These are phyloP conservation scores for Baeospora myosura DNA, from an alignment of 1,284 basidiomycete genomes.

Conservation along the genomic window DNA sequence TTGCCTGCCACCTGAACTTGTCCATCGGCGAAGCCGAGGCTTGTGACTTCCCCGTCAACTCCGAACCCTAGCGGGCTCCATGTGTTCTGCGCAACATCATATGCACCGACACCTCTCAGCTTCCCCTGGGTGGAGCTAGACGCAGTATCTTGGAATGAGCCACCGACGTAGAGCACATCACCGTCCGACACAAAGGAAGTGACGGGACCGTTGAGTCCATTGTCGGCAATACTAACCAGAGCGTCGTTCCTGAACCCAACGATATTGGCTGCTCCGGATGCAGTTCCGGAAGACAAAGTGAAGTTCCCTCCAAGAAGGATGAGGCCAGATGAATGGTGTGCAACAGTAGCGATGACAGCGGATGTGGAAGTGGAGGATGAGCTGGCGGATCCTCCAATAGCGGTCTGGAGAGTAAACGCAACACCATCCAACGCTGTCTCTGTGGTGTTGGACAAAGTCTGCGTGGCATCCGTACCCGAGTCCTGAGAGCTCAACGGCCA, in stretches of 20 bases:
- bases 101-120: constrained; percentile 66
- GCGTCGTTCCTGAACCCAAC: constrained; percentile 60
- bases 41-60: constrained; percentile 68
- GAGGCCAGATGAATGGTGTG: constrained; percentile 53
- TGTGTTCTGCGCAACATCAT: constrained; percentile 58
- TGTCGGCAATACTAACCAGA: constrained; percentile 45
- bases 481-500: constrained; percentile 51
- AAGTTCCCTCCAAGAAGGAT: constrained; percentile 81
- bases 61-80: constrained; percentile 76
- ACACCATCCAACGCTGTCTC: constrained; percentile 64
- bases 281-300: constrained; percentile 47
- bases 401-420: constrained; percentile 52
- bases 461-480: constrained; percentile 45
- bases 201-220: constrained; percentile 73
- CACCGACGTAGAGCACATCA: constrained; percentile 75
- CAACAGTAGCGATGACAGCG: constrained; percentile 47
- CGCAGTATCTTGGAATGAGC: constrained; percentile 72
- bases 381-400: constrained; percentile 38
- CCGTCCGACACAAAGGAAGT: constrained; percentile 56
- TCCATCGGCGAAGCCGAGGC: constrained; percentile 44
- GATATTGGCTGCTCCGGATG: constrained; percentile 63
- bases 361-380: constrained; percentile 25
- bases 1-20: constrained; percentile 68
- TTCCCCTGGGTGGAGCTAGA: constrained; percentile 43
- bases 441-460: constrained; percentile 59